These are phyloP conservation scores for Nakataea oryzae DNA, from an alignment of 2,329 filamentous ascomycete species.

Conservation along the genomic window DNA sequence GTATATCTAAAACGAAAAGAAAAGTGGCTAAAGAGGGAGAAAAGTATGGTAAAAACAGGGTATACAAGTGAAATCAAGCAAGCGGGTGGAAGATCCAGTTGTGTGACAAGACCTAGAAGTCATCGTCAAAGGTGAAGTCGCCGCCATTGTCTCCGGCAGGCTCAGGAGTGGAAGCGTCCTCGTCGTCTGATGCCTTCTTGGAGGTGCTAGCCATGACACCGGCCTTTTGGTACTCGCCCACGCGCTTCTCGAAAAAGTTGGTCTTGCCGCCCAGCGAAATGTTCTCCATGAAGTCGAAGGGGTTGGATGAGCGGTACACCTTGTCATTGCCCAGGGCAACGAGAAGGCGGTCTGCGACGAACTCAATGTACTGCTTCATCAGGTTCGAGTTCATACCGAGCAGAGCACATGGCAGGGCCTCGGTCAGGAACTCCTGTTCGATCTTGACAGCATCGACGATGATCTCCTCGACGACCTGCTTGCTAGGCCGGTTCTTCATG, in stretches of 20 bases:
- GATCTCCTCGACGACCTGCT: conserved; percentile 72
- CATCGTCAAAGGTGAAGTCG: conserved; percentile 90
- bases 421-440: conserved; percentile 95
- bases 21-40: background rate
- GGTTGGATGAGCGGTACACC: conserved; percentile 85
- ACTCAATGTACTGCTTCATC: conserved; percentile 99
- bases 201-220: conserved; percentile 86
- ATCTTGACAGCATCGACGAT: conserved; percentile 91
- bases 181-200: conserved; percentile 48
- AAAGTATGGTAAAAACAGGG: background rate
- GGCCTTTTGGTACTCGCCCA: conserved; percentile 98
- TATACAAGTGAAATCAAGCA: background rate
- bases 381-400: conserved; percentile 95
- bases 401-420: conserved; percentile 83
- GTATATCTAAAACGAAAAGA: background rate
- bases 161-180: conserved; percentile 28
- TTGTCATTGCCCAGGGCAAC: conserved; percentile 90
- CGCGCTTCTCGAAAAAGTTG: conserved; percentile 99
- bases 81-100: background rate
- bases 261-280: conserved; percentile 98
- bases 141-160: conserved; percentile 51
- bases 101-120: conserved; percentile 59
- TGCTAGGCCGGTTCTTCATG: conserved; percentile 80
- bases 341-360: conserved; percentile 91
- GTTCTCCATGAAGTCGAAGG: conserved; percentile 99